A percentile compares a stretch with the other conserved stretches of the same genome.
Conservation (phyloP, 164 flowering plant genomes). For the Euptelea pleiosperma region DNA sequence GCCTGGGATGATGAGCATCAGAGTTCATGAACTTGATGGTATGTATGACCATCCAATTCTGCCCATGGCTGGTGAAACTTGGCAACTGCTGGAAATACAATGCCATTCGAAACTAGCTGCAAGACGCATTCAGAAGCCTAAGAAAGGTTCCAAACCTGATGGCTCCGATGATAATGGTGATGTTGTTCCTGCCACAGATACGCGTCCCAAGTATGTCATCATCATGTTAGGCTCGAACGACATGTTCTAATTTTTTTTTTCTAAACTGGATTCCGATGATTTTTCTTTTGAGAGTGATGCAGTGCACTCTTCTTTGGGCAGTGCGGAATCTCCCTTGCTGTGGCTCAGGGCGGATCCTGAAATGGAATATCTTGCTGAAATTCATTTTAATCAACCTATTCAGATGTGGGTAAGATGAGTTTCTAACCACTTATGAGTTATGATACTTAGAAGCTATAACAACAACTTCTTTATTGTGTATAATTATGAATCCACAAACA, state of each 20-base stretch:
- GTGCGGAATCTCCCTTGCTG: slow-evolving; percentile 79
- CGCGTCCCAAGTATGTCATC: slow-evolving; percentile 56
- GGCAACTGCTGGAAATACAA: slow-evolving; percentile 86
- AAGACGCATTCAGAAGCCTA: slow-evolving; percentile 74
- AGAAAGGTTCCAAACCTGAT: slow-evolving; percentile 84
- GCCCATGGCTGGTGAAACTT: slow-evolving; percentile 89
- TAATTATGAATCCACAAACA: too few species aligned
- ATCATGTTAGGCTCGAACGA: not conserved
- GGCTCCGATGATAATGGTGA: slow-evolving; percentile 95
- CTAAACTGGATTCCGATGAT: not conserved
- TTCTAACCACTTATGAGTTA: not conserved
- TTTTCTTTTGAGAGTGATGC: not conserved
- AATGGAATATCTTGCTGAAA: slow-evolving; percentile 96
- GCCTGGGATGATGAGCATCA: slow-evolving; percentile 99
- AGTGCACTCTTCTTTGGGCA: slow-evolving; percentile 27
- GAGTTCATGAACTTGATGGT: slow-evolving; percentile 93
- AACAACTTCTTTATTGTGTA: too few species aligned
- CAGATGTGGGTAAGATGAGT: slow-evolving; percentile 95
- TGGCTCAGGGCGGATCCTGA: slow-evolving; percentile 97
- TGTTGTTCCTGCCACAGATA: slow-evolving; percentile 42
- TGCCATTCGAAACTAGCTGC: slow-evolving; percentile 89
- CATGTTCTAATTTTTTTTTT: slow-evolving; percentile 10
- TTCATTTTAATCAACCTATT: slow-evolving; percentile 82
- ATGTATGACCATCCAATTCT: slow-evolving; percentile 93
- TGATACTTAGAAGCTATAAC: too few species aligned